Evolutionary conservation across 2,329 filamentous ascomycete species (phyloP).

Genomic region (Fusarium pseudoanthophilum): DNA sequence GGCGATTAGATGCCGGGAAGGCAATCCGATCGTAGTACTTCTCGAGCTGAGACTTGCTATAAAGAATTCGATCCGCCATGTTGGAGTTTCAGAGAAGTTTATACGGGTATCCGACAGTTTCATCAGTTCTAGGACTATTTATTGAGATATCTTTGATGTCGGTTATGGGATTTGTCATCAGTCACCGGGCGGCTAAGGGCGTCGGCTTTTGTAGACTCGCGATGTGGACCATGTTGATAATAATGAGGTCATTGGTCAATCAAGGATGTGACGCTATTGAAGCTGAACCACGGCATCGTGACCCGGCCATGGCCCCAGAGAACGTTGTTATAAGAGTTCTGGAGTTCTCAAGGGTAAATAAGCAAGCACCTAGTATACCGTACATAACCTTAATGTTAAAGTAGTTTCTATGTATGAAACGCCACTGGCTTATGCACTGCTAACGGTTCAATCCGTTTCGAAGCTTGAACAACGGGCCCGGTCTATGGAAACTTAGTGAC

Average conservation of each 20-base stretch:
- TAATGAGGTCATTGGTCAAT: neutral
- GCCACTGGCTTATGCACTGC: neutral
- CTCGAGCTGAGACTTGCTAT: neutral
- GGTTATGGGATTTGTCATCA: neutral
- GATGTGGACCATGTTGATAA: neutral
- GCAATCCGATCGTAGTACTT: constrained; percentile 19
- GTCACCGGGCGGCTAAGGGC: neutral
- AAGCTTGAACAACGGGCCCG: accelerated
- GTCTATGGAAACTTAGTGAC: neutral
- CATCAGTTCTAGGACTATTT: too few species aligned
- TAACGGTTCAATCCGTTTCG: neutral
- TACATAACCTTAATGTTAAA: neutral
- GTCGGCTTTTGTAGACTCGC: neutral
- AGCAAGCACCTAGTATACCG: too few species aligned
- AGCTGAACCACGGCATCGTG: neutral
- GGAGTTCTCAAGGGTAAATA: neutral
- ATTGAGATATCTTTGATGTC: neutral
- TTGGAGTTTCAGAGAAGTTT: neutral
- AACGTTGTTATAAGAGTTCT: accelerated
- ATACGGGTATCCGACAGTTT: too few species aligned
- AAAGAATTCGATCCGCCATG: constrained; percentile 16
- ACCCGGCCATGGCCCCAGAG: neutral
- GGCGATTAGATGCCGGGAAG: neutral
- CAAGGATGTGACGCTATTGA: neutral
- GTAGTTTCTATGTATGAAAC: neutral